Percentiles rank a stretch among this genome's conserved stretches.
phyloP scores from a whole-genome alignment of 768 basidiomycete species.

The Fistulinella prunicolor region DNA sequence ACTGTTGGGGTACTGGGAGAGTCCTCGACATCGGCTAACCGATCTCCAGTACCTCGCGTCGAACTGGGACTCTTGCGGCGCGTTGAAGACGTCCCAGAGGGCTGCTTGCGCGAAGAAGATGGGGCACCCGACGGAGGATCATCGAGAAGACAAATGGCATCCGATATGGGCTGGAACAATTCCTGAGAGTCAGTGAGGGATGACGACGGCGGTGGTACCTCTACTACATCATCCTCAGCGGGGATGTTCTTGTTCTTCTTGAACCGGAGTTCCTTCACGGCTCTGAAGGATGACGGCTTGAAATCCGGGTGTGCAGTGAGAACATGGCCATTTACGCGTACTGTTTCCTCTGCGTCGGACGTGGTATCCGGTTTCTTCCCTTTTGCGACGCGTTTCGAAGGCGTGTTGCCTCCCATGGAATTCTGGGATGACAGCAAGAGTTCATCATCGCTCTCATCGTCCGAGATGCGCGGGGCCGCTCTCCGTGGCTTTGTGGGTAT shows the following conservation, averaged over 20 bases:
- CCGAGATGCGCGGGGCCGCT: neutral
- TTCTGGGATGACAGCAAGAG: slow-evolving; percentile 26
- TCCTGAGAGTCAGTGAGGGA: slow-evolving; percentile 26
- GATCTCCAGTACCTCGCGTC: neutral
- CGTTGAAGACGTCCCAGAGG: neutral
- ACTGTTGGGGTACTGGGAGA: neutral
- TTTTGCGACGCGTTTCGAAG: slow-evolving; percentile 12
- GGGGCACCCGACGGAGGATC: neutral
- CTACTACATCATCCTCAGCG: neutral
- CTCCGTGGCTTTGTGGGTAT: neutral
- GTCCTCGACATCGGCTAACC: neutral
- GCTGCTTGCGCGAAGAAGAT: slow-evolving; percentile 2
- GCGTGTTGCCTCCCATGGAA: slow-evolving; percentile 10
- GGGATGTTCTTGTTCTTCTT: slow-evolving; percentile 29
- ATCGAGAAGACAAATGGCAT: slow-evolving; percentile 9
- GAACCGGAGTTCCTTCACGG: slow-evolving; percentile 28
- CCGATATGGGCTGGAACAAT: slow-evolving; percentile 17
- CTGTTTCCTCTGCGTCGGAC: slow-evolving; percentile 4
- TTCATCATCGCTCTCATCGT: slow-evolving; percentile 29
- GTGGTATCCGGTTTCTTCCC: neutral
- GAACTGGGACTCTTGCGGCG: neutral
- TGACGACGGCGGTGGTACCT: slow-evolving; percentile 19
- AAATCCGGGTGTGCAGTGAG: slow-evolving; percentile 24
- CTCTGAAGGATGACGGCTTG: slow-evolving; percentile 12
- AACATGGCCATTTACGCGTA: slow-evolving; percentile 15